Base-by-base conservation (phyloP, 306 rosid genomes). In the Nissolia schottii region DNA sequence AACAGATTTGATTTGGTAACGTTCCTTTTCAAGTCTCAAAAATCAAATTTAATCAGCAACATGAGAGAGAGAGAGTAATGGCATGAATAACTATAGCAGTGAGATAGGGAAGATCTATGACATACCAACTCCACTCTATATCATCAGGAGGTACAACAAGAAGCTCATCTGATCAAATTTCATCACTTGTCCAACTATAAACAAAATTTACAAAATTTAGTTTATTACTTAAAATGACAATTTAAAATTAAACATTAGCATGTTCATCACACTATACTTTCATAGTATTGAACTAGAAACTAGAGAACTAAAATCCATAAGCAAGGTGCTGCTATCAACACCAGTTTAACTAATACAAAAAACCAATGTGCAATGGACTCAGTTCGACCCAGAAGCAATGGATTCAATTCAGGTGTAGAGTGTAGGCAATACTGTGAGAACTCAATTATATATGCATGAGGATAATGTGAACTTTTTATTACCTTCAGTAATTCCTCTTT, bases 401-500 rank as follows among this genome's bases (percentile, higher is more conserved):
- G n/a, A n/a, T n/a, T n/a, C n/a, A n/a, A n/a, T n/a, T n/a, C n/a
- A n/a, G 40, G 5, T 35, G 40, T 8, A 35, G 40, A 35, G 40
- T 35, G 1, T 0, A 35, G 11, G 1, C 1, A n/a, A n/a, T n/a
- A n/a, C n/a, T n/a, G n/a, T n/a, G n/a, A n/a, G n/a, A n/a, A n/a
- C n/a, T n/a, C n/a, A n/a, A n/a, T n/a, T n/a, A n/a, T n/a, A 8
- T 37, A 37, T 37, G 43, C 11, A 8, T 37, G 3, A 22, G 28
- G 38, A 58, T 61, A 43, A 40, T 60, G 45, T 57, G 25, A 5
- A 58, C 14, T 12, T 49, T 76, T n/a, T n/a, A n/a, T n/a, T 79
- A 88, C 98, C 85, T 87, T 91, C 45, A 91, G 85, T 72, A 94
- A 84, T 74, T 94, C 98, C 15, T 94, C 96, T 77, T 83, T 92